phyloP scores from a whole-genome alignment of 2,329 filamentous ascomycete species.

The Xylaria sp. region DNA sequence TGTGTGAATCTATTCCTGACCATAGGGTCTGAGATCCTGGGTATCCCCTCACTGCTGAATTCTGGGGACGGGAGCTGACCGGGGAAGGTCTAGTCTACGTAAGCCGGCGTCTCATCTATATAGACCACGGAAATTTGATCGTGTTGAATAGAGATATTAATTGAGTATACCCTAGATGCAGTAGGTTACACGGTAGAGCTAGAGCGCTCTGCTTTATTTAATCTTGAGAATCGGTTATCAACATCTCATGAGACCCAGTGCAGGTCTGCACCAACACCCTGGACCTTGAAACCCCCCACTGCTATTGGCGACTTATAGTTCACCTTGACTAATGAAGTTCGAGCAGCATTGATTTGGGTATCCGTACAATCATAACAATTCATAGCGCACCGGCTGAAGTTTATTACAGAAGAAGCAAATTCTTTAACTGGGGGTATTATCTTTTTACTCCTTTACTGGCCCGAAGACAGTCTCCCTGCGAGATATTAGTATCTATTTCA shows the following conservation, averaged over 20 bases:
- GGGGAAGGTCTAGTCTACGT: background rate
- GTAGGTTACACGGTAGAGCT: background rate
- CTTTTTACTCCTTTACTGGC: constrained; percentile 46
- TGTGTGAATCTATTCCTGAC: background rate
- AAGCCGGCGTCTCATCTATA: background rate
- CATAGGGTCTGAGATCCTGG: background rate
- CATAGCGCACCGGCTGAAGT: constrained; percentile 31
- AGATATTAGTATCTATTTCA: constrained; percentile 20
- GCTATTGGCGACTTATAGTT: constrained; percentile 11
- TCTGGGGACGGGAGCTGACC: background rate
- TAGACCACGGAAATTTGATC: background rate
- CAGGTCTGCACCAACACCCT: background rate
- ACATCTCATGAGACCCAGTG: background rate
- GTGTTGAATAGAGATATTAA: constrained; percentile 1
- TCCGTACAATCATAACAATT: constrained; percentile 38
- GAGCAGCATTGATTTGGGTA: constrained; percentile 31
- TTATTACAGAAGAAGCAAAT: constrained; percentile 31
- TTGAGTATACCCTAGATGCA: background rate
- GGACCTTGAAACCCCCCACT: background rate
- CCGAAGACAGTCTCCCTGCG: constrained; percentile 63
- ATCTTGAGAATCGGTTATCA: constrained; percentile 1
- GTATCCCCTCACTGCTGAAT: background rate
- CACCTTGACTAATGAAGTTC: constrained; percentile 16
- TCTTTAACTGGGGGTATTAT: constrained; percentile 36
- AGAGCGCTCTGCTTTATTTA: background rate